Conservation (phyloP, 1,284 basidiomycete species). For the Cryptococcus sp. region DNA sequence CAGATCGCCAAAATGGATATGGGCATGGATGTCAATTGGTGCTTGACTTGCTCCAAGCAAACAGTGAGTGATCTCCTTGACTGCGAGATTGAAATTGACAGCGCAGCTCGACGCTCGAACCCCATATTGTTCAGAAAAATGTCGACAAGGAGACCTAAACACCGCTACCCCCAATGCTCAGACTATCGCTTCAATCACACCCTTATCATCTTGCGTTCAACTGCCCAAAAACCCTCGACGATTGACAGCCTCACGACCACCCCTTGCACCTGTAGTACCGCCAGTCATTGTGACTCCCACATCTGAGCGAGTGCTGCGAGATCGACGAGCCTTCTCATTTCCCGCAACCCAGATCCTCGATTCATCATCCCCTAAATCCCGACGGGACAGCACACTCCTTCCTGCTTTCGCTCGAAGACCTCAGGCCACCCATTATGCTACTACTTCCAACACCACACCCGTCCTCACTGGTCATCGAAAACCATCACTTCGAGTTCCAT, state of each 20-base stretch:
- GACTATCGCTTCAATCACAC: slow-evolving; percentile 5
- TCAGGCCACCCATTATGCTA: slow-evolving; percentile 4
- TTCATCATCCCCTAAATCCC: neutral
- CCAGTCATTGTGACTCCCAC: neutral
- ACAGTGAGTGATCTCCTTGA: slow-evolving; percentile 25
- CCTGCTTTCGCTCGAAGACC: slow-evolving; percentile 31
- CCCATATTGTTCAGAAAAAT: slow-evolving; percentile 40
- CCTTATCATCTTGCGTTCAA: neutral
- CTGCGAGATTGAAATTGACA: neutral
- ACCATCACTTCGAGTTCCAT: neutral
- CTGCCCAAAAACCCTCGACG: slow-evolving; percentile 1
- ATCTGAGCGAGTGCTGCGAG: slow-evolving; percentile 12
- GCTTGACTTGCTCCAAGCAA: slow-evolving; percentile 34
- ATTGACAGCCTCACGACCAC: slow-evolving; percentile 5
- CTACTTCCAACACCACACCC: slow-evolving; percentile 2
- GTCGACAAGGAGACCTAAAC: slow-evolving; percentile 26
- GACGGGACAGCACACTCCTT: slow-evolving; percentile 12
- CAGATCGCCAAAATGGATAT: slow-evolving; percentile 13
- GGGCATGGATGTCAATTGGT: slow-evolving; percentile 34
- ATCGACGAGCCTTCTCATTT: slow-evolving; percentile 43
- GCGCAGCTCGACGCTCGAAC: slow-evolving; percentile 30
- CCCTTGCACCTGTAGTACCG: slow-evolving; percentile 6
- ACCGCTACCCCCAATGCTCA: slow-evolving; percentile 12
- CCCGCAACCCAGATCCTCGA: slow-evolving; percentile 21
- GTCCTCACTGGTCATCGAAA: neutral